Conservation (phyloP, 345 rosid species). For the Physaria fendleri region DNA sequence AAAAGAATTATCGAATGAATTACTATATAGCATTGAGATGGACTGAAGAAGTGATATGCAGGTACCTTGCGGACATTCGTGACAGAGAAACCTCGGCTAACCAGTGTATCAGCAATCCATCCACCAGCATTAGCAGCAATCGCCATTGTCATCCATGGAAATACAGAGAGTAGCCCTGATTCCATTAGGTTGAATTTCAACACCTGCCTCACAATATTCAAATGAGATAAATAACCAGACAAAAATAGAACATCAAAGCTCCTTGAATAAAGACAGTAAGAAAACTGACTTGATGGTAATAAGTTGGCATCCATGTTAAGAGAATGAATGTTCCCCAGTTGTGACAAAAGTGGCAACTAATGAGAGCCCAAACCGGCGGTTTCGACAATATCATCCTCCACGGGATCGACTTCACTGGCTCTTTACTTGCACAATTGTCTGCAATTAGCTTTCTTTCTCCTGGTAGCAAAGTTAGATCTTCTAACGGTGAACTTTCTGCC, state of each 20-base stretch:
- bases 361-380: constrained; percentile 90
- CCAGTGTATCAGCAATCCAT: constrained; percentile 93
- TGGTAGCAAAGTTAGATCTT: constrained; percentile 64
- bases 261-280: neutral
- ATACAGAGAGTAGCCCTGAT: constrained; percentile 70
- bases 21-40: too few relatives aligned
- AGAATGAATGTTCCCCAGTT: constrained; percentile 97
- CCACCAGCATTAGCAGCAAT: constrained; percentile 90
- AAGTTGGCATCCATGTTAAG: constrained; percentile 96
- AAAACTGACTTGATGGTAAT: constrained; percentile 71
- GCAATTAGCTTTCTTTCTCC: constrained; percentile 62
- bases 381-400: constrained; percentile 81
- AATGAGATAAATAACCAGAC: neutral
- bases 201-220: constrained; percentile 42
- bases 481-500: constrained; percentile 87
- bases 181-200: constrained; percentile 85
- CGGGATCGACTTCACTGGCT: constrained; percentile 73
- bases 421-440: constrained; percentile 44
- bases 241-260: neutral
- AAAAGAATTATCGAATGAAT: neutral
- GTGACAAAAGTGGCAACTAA: constrained; percentile 77
- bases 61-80: constrained; percentile 86
- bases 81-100: constrained; percentile 72
- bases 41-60: neutral
- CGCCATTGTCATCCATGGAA: constrained; percentile 98